Base-by-base conservation (phyloP, 208 protist genomes). In the Acanthamoeba sp. region DNA sequence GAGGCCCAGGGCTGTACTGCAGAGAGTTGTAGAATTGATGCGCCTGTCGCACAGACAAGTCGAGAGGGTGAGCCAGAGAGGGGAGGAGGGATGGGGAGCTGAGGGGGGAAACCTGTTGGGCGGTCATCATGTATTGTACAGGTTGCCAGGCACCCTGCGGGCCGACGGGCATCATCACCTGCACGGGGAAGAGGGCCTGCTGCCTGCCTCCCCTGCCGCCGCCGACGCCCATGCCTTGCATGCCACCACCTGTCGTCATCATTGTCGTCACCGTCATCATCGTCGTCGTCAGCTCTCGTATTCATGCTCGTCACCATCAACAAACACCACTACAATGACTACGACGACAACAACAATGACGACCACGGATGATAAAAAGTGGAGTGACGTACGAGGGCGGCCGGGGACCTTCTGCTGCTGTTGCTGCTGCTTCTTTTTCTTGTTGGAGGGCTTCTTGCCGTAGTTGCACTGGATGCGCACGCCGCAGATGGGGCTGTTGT, bases 121-220 rank as follows among this genome's bases (percentile, higher is more conserved):
- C 80, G 48, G 80, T 88, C 80, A 88, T 88, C 80, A 88, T 88
- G 80, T 88, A 88, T 42, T 88, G 80, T 64, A 88, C 80, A 62
- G 80, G 80, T 62, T 88, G 80, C 80, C 80, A 88, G 80, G 80
- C 50, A 24, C 80, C 80, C 50, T 88, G 80, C 7, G 80, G 80
- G 36, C 80, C 80, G 42, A 88, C 48, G 42, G 80, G 80, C 80
- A 88, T 88, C 80, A 88, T 88, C 80, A 88, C 80, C 50, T 88
- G 80, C 50, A 88, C 80, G 42, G 80, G 80, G 50, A 64, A 88
- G 50, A 88, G 80, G 48, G 80, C 50, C 32, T 88, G 80, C 80
- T 52, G 50, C 48, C 80, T 34, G 10, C 48, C 42, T 88, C 80
- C 50, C 42, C 50, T 88, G 27, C n/a, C 80, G 2, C 76, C 45